Evolutionary conservation across 208 protist species (phyloP).

Genomic region (Wallacemonas sp.): DNA sequence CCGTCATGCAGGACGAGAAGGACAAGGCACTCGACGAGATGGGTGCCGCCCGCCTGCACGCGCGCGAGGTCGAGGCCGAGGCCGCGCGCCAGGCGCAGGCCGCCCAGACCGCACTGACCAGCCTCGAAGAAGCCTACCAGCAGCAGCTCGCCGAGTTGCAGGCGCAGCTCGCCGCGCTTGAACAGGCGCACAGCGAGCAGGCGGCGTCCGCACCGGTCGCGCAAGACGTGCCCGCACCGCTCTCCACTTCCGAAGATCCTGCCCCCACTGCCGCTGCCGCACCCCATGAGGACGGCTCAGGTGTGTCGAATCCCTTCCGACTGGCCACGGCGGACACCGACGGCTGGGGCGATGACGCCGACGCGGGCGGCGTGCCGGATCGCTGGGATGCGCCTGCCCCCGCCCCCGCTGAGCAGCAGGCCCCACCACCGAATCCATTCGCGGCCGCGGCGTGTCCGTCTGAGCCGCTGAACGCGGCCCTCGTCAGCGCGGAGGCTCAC

Average conservation of each 20-base stretch:
- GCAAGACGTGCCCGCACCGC: no score
- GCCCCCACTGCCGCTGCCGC: no score
- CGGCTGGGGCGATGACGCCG: neutral
- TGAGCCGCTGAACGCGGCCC: neutral
- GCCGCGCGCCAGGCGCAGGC: neutral
- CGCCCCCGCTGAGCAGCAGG: no score
- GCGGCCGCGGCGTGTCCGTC: neutral
- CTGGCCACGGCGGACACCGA: neutral
- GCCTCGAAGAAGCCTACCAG: neutral
- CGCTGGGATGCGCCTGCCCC: no score
- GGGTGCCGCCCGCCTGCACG: neutral
- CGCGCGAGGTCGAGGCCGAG: neutral
- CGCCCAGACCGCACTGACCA: neutral
- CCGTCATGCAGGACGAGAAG: neutral
- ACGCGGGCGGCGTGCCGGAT: no score
- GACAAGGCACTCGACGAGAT: no score
- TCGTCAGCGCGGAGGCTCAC: neutral
- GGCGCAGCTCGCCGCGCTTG: slow-evolving; percentile 11
- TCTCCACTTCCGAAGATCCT: no score
- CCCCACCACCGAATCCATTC: neutral
- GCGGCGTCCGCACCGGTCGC: neutral
- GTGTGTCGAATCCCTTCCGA: neutral
- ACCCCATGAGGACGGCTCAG: no score
- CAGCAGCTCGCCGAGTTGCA: slow-evolving; percentile 8
- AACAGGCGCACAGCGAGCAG: slow-evolving; percentile 16